phyloP scores from a whole-genome alignment of 768 basidiomycete genomes.

The Tylopilus vinaceipallidus region DNA sequence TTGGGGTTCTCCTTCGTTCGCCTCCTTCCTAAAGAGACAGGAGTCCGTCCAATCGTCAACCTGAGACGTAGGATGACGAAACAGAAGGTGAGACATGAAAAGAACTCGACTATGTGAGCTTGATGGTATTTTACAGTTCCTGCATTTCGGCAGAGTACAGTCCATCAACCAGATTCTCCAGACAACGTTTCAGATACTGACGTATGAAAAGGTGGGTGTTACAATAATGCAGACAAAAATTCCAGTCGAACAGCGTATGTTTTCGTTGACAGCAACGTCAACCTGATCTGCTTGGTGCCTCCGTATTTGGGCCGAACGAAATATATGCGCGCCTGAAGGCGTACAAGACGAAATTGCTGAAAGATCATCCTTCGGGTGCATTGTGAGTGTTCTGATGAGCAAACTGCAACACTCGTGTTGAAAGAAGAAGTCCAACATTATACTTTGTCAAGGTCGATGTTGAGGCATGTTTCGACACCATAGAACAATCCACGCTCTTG shows the following conservation, averaged over 20 bases:
- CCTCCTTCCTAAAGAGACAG: conserved; percentile 90
- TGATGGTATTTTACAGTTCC: conserved; percentile 27
- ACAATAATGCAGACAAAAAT: not conserved
- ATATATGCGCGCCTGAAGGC: conserved; percentile 71
- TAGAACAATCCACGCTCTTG: conserved; percentile 83
- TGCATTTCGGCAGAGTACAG: conserved; percentile 33
- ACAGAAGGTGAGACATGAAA: conserved; percentile 27
- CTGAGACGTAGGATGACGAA: conserved; percentile 52
- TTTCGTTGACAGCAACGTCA: conserved; percentile 50
- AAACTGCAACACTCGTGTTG: not conserved
- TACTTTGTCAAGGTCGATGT: conserved; percentile 98
- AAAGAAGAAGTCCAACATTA: conserved; percentile 64
- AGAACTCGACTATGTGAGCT: not conserved
- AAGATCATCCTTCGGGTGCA: conserved; percentile 37
- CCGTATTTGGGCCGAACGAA: conserved; percentile 81
- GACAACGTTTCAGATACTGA: conserved; percentile 82
- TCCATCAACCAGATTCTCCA: conserved; percentile 90
- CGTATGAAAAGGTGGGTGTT: conserved; percentile 72
- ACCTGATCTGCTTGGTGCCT: conserved; percentile 68
- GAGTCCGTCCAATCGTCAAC: conserved; percentile 94
- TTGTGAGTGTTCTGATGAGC: conserved; percentile 44
- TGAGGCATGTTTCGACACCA: conserved; percentile 94
- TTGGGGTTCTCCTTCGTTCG: conserved; percentile 86
- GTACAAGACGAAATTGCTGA: conserved; percentile 56
- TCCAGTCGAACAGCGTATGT: not conserved